Evolutionary conservation across 805 yeast species (phyloP).

Genomic region (Vanderwaltozyma polyspora): DNA sequence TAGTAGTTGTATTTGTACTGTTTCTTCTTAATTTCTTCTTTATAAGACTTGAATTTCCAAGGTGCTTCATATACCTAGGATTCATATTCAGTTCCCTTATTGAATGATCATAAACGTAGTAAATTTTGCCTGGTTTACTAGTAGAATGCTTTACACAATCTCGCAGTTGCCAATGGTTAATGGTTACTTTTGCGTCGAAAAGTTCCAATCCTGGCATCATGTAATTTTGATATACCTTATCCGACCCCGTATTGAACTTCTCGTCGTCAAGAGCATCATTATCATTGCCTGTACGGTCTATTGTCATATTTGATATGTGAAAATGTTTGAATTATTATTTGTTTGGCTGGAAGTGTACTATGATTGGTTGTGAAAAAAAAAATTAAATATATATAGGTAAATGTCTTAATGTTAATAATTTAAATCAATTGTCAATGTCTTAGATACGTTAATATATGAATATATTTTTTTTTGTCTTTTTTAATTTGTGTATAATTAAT

Average conservation of each 20-base stretch:
- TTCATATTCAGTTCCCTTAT: conserved; percentile 36
- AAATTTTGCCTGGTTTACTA: conserved; percentile 32
- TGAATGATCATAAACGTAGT: conserved; percentile 48
- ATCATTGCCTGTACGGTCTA: not conserved
- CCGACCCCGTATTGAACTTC: conserved; percentile 18
- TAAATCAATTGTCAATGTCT: too few species aligned
- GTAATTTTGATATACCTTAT: conserved; percentile 24
- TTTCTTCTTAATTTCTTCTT: not conserved
- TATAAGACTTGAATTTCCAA: not conserved
- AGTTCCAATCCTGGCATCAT: conserved; percentile 25
- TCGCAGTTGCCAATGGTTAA: conserved; percentile 68
- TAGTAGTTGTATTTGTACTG: not conserved
- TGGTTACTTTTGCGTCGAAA: conserved; percentile 24
- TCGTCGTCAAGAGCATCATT: conserved; percentile 16
- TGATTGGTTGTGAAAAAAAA: too few species aligned
- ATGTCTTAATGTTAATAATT: too few species aligned
- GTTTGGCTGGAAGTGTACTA: too few species aligned
- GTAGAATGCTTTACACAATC: conserved; percentile 53
- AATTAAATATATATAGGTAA: too few species aligned
- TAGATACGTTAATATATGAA: too few species aligned
- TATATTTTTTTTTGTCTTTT: too few species aligned
- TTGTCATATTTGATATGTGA: conserved; percentile 5
- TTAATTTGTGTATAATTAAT: too few species aligned
- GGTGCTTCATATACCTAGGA: conserved; percentile 5
- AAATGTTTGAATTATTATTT: too few species aligned